Conservation (phyloP, 305 asterid genomes). For the Solanum hybrid region DNA sequence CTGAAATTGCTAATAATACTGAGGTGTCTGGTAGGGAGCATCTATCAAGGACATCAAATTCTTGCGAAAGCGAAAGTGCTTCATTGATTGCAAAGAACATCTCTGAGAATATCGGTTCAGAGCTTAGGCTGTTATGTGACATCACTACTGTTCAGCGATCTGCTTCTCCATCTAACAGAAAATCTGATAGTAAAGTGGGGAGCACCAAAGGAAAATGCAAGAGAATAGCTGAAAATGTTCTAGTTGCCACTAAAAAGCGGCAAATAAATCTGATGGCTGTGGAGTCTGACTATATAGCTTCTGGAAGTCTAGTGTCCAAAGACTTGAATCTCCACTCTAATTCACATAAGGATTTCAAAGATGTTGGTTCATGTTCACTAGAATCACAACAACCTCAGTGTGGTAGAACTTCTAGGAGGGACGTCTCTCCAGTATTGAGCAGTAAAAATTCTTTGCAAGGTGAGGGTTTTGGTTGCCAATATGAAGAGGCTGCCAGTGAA, state of each 20-base stretch:
- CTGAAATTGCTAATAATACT: conserved; percentile 32
- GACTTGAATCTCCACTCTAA: conserved; percentile 31
- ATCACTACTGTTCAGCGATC: conserved; percentile 17
- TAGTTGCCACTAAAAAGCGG: conserved; percentile 54
- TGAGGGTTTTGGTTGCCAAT: conserved; percentile 47
- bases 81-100: conserved; percentile 35
- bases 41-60: conserved; percentile 44
- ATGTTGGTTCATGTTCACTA: conserved; percentile 31
- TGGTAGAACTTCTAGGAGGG: conserved; percentile 51
- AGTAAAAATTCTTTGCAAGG: conserved; percentile 36
- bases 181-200: conserved; percentile 39
- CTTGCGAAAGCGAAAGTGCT: conserved; percentile 60
- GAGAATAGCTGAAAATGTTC: conserved; percentile 66
- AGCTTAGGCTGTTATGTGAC: conserved; percentile 42
- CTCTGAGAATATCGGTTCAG: conserved; percentile 46
- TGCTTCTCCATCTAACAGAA: conserved; percentile 35
- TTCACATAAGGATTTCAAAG: conserved; percentile 46
- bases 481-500: conserved; percentile 32
- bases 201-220: conserved; percentile 66
- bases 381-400: conserved; percentile 44
- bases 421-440: conserved; percentile 35
- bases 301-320: conserved; percentile 37
- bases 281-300: conserved; percentile 51
- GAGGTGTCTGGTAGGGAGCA: conserved; percentile 49
- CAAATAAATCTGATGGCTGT: conserved; percentile 50